Evolutionary conservation across 2,329 filamentous ascomycete genomes (phyloP).

Genomic region (Scleromitrula shiraiana): DNA sequence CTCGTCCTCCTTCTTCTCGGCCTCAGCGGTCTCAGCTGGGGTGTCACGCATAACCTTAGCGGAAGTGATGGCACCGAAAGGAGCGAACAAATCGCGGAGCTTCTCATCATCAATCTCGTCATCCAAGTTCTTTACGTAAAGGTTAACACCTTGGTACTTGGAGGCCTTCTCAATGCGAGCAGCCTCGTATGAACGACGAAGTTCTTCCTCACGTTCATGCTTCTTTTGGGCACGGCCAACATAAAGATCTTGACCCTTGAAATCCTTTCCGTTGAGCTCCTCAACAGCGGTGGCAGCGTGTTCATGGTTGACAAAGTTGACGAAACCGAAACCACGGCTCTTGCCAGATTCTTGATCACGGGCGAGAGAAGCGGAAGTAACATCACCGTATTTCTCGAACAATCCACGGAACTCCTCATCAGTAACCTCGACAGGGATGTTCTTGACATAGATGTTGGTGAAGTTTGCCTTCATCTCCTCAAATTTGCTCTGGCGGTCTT

Average conservation of each 20-base stretch:
- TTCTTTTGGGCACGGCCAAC: conserved; percentile 99
- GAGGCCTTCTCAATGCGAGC: conserved; percentile 95
- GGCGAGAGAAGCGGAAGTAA: conserved; percentile 91
- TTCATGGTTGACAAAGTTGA: conserved; percentile 92
- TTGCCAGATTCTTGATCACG: conserved; percentile 78
- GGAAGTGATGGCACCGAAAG: conserved; percentile 92
- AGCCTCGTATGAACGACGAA: conserved; percentile 97
- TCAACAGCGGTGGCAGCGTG: conserved; percentile 80
- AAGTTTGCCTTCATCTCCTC: conserved; percentile 99
- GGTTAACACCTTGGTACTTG: conserved; percentile 99
- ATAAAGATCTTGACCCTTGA: conserved; percentile 92
- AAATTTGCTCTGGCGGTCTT: conserved; percentile 99
- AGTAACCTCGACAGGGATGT: conserved; percentile 74
- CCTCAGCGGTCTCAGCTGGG: conserved; percentile 42
- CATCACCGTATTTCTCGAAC: conserved; percentile 86
- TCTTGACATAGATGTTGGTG: conserved; percentile 99
- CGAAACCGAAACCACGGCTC: conserved; percentile 92
- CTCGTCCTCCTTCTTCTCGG: conserved; percentile 37
- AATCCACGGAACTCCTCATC: conserved; percentile 93
- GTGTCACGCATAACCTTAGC: conserved; percentile 98
- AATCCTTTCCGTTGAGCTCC: conserved; percentile 82
- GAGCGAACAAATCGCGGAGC: conserved; percentile 84
- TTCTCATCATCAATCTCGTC: conserved; percentile 98
- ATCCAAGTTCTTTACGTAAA: conserved; percentile 98
- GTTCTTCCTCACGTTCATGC: conserved; percentile 98